Evolutionary conservation across 257 asterid species (phyloP), one percentile per base, ranked within the genome.

Genomic region (Ocimum tenuiflorum): DNA sequence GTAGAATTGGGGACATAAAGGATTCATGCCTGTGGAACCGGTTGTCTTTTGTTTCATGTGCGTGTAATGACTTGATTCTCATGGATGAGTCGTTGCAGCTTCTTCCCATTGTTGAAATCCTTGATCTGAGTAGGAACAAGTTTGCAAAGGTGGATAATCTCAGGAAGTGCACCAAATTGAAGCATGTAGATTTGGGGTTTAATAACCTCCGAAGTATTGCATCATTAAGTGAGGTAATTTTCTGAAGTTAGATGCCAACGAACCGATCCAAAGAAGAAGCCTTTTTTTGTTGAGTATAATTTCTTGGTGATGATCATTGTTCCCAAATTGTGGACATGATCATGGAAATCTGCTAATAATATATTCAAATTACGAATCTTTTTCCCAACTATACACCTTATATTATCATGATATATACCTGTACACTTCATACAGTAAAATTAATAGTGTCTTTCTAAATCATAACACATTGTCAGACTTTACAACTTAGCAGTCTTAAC

Each of bases 1-100:
- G 95, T 78, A 80, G 99, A 81, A 86, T 92, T 72, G 94, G 83
- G 13, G 99, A 89, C 58, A 88, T 92, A 67, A 84, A 79, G 85
- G 83, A 79, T 52, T 89, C 97, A 60, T 88, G 89, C 8, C 91
- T 73, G 55, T 92, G 99, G 99, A 89, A 80, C 65, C 82, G 88
- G 68, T 79, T 92, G 71, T 84, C 94, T 42, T 92, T 87, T 69
- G 89, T 88, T 64, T 92, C 99, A 9, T 89, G 97, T 52, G 94
- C 99, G 12, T 82, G 82, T 58, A 92, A 92, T 72, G 81, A 81
- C 75, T 78, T 92, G 76, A 73, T 89, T 71, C 95, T 92, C 75
- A 92, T 92, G 97, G 97, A 92, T 24, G 99, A 92, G 79, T 88
- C 99, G 17, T 78, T 92, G 83, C 97, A 84, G 77, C 95, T 92